These are phyloP conservation scores for Linnemannia elongata DNA, from an alignment of 192 early-diverging fungal genomes.

Conservation along the genomic window DNA sequence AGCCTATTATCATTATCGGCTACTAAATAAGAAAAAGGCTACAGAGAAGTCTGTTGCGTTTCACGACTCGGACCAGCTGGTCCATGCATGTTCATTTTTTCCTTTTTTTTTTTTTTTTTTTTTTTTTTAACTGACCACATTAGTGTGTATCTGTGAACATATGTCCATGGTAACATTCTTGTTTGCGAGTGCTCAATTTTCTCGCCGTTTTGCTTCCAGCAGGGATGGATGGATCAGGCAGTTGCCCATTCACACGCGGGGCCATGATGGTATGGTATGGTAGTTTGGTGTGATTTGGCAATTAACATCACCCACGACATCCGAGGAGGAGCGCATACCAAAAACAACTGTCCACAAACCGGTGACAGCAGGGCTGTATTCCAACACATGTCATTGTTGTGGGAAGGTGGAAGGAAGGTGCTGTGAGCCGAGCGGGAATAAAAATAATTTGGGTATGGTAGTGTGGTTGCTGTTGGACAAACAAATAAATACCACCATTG, in stretches of 20 bases:
- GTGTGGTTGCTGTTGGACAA: no score
- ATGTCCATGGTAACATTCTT: neutral
- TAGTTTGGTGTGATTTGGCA: neutral
- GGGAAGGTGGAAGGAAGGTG: neutral
- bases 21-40: neutral
- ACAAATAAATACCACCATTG: no score
- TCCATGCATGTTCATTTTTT: neutral
- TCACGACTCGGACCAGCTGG: neutral
- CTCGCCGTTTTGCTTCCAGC: neutral
- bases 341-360: neutral
- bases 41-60: neutral
- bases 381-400: neutral
- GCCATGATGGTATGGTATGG: neutral
- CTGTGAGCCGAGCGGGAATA: neutral
- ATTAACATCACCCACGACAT: no score
- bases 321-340: no score
- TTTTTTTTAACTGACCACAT: no score
- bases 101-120: neutral
- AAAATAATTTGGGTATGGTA: no score
- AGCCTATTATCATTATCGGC: neutral
- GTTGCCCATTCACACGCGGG: neutral
- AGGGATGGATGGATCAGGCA: neutral
- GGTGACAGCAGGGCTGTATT: neutral
- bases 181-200: no score
- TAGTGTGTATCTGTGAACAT: neutral